Evolutionary conservation across 805 yeast genomes (phyloP).

Genomic region (Saccharomycopsis fermentans): DNA sequence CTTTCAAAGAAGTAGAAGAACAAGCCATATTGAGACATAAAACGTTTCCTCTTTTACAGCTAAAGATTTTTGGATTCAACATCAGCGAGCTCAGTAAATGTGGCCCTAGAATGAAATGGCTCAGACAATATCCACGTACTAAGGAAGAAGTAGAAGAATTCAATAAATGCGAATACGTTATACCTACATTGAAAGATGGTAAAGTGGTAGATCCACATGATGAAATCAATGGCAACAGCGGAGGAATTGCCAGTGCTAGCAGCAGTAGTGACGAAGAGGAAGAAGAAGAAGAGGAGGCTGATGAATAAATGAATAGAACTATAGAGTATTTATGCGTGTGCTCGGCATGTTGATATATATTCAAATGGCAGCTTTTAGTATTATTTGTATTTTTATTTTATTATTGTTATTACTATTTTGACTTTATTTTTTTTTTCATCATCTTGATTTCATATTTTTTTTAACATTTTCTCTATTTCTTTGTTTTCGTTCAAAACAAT

Average conservation of each 20-base stretch:
- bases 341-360: neutral
- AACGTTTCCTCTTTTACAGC: conserved; percentile 35
- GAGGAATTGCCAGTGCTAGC: conserved; percentile 31
- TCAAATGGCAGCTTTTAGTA: too few species aligned
- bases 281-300: conserved; percentile 8
- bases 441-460: neutral
- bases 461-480: neutral
- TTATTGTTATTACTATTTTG: neutral
- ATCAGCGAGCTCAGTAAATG: conserved; percentile 61
- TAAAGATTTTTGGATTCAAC: conserved; percentile 81
- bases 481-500: neutral
- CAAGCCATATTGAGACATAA: conserved; percentile 51
- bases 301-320: neutral
- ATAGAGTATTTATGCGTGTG: neutral
- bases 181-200: conserved; percentile 28
- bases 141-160: conserved; percentile 53
- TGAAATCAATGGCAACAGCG: conserved; percentile 25
- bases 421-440: neutral
- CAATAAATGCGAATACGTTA: conserved; percentile 50
- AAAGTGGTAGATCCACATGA: conserved; percentile 15
- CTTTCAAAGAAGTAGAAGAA: conserved; percentile 82
- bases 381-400: too few species aligned
- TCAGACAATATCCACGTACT: conserved; percentile 64
- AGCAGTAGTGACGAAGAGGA: conserved; percentile 8
- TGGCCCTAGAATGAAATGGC: conserved; percentile 96